Base-by-base conservation (phyloP, 1,284 basidiomycete species). In the Ceratobasidium sp. region DNA sequence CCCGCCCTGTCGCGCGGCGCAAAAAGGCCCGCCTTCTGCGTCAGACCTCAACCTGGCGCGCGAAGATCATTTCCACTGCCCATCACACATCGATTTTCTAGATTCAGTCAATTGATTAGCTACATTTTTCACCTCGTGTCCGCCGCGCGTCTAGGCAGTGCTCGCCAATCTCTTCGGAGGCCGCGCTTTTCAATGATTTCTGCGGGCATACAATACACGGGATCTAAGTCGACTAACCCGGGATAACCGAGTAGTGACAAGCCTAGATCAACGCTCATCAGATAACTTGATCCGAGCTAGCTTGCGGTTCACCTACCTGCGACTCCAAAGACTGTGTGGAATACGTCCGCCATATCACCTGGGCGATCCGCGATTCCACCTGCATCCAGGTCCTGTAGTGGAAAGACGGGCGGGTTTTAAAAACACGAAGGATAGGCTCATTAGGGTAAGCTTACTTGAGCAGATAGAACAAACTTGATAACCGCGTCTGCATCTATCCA, bases 351-450 rank as follows among this genome's bases (percentile, higher is more conserved):
- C 88, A 96, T 93, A 83, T 99, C 93, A 0, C 95, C 97, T 0
- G 96, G 96, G 68, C 97, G 86, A 84, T 99, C 98, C 0, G 97
- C 94, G 46, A 99, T 98, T 0, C 97, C 98, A 1, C 98, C 97
- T 10, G 88, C 89, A 78, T 99, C 97, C 0, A 90, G 86, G 83
- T 99, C 98, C 93, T 98, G 83, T 52, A 15, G 78, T 70, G 62
- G 44, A 62, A 62, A 62, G 38, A 28, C 46, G 70, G 57, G 69
- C 46, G 2, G 7, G 33, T 61, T 67, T 64, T 5, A 59, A 52
- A 42, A 78, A 70, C 28, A 52, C 68, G 46, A 33, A 46, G 12
- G 17, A 61, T 44, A 1, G 20, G 3, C 20, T 28, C 17, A 77
- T 64, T 20, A 17, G 65, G 66, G 17, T 44, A 26, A 83, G 81